These are phyloP conservation scores for Xylaria sp. DNA, from an alignment of 2,329 filamentous ascomycete species.

Conservation along the genomic window DNA sequence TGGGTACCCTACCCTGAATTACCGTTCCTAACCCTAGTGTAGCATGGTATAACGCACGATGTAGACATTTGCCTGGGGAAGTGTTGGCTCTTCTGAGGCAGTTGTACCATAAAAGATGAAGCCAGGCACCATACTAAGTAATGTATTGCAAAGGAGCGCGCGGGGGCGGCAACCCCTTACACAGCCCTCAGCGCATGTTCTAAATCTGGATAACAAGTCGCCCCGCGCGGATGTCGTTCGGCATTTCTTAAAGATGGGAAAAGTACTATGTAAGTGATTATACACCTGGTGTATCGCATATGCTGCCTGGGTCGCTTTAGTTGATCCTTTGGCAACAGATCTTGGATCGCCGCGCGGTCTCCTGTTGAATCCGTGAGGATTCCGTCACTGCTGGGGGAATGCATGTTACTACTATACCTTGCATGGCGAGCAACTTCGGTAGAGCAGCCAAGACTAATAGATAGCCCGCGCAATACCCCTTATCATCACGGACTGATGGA, in stretches of 20 bases:
- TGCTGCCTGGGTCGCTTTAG: conserved; percentile 13
- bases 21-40: not conserved
- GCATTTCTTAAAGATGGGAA: conserved; percentile 8
- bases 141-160: conserved; percentile 30
- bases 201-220: conserved; percentile 27
- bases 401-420: conserved; percentile 27
- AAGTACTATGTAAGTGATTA: not conserved
- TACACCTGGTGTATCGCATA: conserved; percentile 7
- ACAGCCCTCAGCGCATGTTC: conserved; percentile 23
- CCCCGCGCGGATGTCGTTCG: conserved; percentile 40
- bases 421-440: conserved; percentile 33
- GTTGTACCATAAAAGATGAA: conserved; percentile 9
- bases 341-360: conserved; percentile 33
- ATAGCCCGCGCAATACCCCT: conserved; percentile 25
- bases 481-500: conserved; percentile 28
- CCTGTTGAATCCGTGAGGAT: conserved; percentile 34
- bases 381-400: conserved; percentile 36
- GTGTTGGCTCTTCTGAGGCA: conserved; percentile 9
- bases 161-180: conserved; percentile 31
- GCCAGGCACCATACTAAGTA: conserved; percentile 20
- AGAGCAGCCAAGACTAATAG: conserved; percentile 37
- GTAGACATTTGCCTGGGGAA: conserved; percentile 14
- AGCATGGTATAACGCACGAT: conserved; percentile 24
- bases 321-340: conserved; percentile 34
- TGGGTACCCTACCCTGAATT: conserved; percentile 25